These are phyloP conservation scores for Solanum dulcamara DNA, from an alignment of 257 asterid species.

Conservation along the genomic window DNA sequence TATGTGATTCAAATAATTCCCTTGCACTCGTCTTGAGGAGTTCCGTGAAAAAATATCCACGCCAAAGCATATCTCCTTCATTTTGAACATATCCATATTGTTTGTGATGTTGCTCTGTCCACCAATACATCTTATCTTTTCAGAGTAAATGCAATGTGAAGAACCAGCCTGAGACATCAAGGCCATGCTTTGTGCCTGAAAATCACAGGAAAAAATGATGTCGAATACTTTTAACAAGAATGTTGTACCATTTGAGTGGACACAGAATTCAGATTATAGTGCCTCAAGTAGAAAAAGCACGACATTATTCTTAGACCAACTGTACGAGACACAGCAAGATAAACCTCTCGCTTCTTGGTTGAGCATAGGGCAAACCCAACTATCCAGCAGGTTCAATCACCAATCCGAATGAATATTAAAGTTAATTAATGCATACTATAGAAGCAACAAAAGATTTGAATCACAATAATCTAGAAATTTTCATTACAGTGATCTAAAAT, in stretches of 20 bases:
- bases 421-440: neutral
- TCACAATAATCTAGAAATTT: neutral
- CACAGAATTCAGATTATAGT: neutral
- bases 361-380: neutral
- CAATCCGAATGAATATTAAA: neutral
- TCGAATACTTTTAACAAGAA: neutral
- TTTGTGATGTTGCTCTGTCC: conserved; percentile 12
- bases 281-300: too few relatives aligned
- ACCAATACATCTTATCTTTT: conserved; percentile 23
- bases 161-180: conserved; percentile 60
- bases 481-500: neutral
- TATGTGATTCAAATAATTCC: conserved; percentile 16
- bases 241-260: neutral
- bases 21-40: conserved; percentile 22
- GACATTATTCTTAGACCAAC: too few relatives aligned
- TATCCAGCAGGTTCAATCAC: neutral
- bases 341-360: neutral
- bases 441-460: neutral
- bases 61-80: conserved; percentile 28
- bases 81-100: conserved; percentile 24
- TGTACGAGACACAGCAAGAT: too few relatives aligned
- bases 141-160: conserved; percentile 32
- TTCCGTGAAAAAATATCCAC: conserved; percentile 23
- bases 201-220: neutral
- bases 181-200: conserved; percentile 58